Evolutionary conservation across 2,329 filamentous ascomycete species (phyloP), one percentile per base, ranked within the genome.

Genomic region (Fusarium albosuccineum): DNA sequence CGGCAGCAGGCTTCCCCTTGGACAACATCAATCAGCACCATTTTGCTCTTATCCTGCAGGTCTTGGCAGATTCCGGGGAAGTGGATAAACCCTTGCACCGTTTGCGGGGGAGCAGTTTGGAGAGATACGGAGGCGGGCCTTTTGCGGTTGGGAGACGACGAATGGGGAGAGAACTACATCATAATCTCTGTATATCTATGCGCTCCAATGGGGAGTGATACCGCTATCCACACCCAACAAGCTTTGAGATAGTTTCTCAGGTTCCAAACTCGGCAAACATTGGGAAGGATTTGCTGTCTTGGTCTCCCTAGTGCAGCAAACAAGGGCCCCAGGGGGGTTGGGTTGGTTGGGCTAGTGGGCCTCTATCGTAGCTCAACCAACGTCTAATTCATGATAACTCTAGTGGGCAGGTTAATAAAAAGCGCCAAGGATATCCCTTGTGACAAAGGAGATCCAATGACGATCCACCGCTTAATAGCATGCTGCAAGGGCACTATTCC

Each of bases 61-160:
- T 13, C 56, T 46, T 53, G 39, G 56, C 39, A 45, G 56, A 58
- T 58, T 49, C 56, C 40, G 56, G 56, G 56, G 56, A 58, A 58
- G 56, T 58, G 40, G 56, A 58, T 53, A 27, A 58, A 39, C 46
- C 52, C 39, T 39, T 58, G 56, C 41, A 36, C 9, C 30, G 5
- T 58, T 53, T 53, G 56, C 56, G 56, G 56, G 56, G 56, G 30
- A 53, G 44, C 22, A 39, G 13, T 49, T 40, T 49, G 27, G 53
- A 49, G 30, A 49, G 53, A 56, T 52, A 58, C 46, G 39, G 41
- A 57, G 14, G 27, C 16, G 30, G 55, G 26, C 40, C 30, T 46
- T 53, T 46, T 40, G 39, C 40, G 3, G 10, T 16, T 46, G 34
- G 10, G 33, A 16, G 27, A 34, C 16, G 34, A 17, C 40, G 10